A percentile compares a stretch with the other conserved stretches of the same genome.
phyloP scores from a whole-genome alignment of 2,329 filamentous ascomycete species.

The Fusarium staphyleae region DNA sequence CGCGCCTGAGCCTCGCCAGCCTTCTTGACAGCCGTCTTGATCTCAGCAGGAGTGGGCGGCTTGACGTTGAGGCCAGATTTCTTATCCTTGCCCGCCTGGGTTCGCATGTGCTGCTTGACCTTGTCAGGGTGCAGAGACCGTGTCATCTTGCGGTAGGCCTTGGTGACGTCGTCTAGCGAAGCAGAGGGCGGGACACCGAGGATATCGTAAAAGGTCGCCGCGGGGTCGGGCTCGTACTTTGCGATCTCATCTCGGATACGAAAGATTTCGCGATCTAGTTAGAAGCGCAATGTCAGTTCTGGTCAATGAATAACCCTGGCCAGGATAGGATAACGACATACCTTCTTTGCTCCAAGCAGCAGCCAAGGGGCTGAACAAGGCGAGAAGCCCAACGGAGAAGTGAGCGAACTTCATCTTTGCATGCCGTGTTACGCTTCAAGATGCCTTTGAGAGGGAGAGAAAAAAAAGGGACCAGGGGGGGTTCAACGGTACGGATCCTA shows the following conservation, averaged over 20 bases:
- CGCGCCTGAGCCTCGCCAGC: conserved; percentile 85
- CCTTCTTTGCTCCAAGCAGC: conserved; percentile 89
- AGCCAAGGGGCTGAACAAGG: conserved; percentile 69
- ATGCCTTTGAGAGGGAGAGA: not conserved
- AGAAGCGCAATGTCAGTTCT: conserved; percentile 14
- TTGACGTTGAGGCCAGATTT: conserved; percentile 71
- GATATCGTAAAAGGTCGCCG: conserved; percentile 94
- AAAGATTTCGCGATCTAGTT: conserved; percentile 98
- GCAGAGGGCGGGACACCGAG: conserved; percentile 77
- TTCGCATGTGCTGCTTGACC: conserved; percentile 82
- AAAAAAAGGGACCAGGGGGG: not conserved
- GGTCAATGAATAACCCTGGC: not conserved
- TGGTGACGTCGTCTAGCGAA: conserved; percentile 86
- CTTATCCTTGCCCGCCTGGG: conserved; percentile 67
- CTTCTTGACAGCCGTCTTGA: conserved; percentile 79
- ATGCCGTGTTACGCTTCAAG: conserved; percentile 38
- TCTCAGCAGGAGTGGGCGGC: conserved; percentile 74
- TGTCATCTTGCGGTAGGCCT: conserved; percentile 90
- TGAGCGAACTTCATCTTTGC: conserved; percentile 75
- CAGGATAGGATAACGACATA: conserved; percentile 47
- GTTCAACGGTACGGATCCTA: conserved; percentile 20
- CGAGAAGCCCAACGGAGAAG: conserved; percentile 72
- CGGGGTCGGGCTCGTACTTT: conserved; percentile 75
- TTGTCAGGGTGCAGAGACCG: conserved; percentile 92
- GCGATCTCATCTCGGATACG: conserved; percentile 87